Evolutionary conservation across 805 yeast genomes (phyloP).

Genomic region (Kodamaea kaohsiungensis): DNA sequence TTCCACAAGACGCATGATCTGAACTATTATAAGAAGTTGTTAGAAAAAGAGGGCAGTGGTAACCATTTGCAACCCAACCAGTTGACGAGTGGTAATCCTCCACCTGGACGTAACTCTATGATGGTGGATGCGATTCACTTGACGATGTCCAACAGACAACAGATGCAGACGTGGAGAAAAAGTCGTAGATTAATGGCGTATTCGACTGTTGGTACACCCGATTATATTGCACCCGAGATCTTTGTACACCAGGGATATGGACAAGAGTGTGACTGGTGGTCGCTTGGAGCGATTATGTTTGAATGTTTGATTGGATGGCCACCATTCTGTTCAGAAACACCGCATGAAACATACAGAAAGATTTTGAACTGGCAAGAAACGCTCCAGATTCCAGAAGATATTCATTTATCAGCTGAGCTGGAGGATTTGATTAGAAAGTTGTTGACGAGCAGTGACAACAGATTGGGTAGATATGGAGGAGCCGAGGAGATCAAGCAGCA

Average conservation of each 20-base stretch:
- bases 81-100: constrained; percentile 24
- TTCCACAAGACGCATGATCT: constrained; percentile 93
- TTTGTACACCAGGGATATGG: constrained; percentile 93
- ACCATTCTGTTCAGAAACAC: constrained; percentile 92
- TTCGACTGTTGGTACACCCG: constrained; percentile 96
- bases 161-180: constrained; percentile 95
- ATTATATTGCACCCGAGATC: constrained; percentile 94
- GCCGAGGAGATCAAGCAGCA: constrained; percentile 88
- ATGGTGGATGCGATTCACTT: constrained; percentile 93
- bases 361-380: constrained; percentile 91
- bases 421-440: constrained; percentile 82
- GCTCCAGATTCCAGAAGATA: constrained; percentile 85
- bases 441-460: constrained; percentile 73
- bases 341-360: constrained; percentile 90
- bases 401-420: constrained; percentile 83
- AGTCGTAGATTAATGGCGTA: constrained; percentile 91
- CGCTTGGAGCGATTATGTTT: constrained; percentile 93
- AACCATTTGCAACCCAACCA: constrained; percentile 19
- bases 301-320: constrained; percentile 98
- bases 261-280: constrained; percentile 99
- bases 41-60: constrained; percentile 61
- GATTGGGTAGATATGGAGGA: constrained; percentile 88
- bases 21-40: constrained; percentile 76
- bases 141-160: constrained; percentile 93
- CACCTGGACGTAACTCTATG: constrained; percentile 67